These are phyloP conservation scores for Cudoniella acicularis DNA, from an alignment of 495 filamentous ascomycete genomes.

Conservation along the genomic window DNA sequence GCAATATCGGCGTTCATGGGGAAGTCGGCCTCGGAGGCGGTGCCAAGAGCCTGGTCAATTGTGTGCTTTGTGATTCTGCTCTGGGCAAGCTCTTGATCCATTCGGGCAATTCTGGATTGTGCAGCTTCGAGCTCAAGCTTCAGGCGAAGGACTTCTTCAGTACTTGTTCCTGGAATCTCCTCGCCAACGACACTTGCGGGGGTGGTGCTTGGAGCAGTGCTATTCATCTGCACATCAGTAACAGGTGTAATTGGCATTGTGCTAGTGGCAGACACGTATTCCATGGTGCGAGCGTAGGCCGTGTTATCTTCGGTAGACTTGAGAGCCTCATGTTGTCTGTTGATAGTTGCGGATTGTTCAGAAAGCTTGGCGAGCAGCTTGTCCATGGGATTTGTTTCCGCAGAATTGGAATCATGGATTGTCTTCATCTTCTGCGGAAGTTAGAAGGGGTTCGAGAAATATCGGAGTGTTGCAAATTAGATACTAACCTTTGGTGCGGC, in stretches of 20 bases:
- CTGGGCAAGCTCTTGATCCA: constrained; percentile 81
- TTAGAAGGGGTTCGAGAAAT: constrained; percentile 26
- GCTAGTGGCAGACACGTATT: constrained; percentile 41
- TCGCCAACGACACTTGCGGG: constrained; percentile 38
- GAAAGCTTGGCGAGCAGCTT: constrained; percentile 62
- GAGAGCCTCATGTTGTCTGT: constrained; percentile 49
- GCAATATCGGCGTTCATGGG: constrained; percentile 23
- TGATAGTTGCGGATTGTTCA: constrained; percentile 58
- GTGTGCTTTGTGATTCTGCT: constrained; percentile 73
- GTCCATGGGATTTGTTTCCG: constrained; percentile 47
- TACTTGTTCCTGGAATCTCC: constrained; percentile 24
- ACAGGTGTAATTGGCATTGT: constrained; percentile 56
- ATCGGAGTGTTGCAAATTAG: not conserved
- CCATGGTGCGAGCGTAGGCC: constrained; percentile 31
- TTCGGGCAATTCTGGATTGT: constrained; percentile 71
- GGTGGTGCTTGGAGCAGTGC: constrained; percentile 40
- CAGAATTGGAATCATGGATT: constrained; percentile 35
- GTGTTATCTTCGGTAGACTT: constrained; percentile 41
- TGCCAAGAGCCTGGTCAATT: constrained; percentile 66
- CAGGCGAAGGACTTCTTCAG: constrained; percentile 45
- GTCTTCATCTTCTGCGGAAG: constrained; percentile 43
- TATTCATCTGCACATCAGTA: constrained; percentile 40
- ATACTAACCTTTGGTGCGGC: constrained; percentile 29
- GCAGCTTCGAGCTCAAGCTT: constrained; percentile 77
- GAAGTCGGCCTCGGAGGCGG: constrained; percentile 52